These are phyloP conservation scores for Aspergillus carbonarius DNA, from an alignment of 2,329 filamentous ascomycete species.

Conservation along the genomic window DNA sequence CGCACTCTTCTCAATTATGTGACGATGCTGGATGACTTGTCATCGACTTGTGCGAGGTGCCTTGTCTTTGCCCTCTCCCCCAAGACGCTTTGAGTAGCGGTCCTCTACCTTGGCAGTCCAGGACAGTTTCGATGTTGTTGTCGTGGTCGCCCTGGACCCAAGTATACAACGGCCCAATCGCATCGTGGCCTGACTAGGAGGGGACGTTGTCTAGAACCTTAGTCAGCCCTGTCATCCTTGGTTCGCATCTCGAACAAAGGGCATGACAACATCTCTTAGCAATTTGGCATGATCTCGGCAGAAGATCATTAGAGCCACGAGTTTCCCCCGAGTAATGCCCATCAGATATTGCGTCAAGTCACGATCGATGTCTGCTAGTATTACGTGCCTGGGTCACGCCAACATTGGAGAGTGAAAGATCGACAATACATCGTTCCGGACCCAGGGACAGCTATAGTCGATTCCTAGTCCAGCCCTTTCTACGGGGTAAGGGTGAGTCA, in stretches of 20 bases:
- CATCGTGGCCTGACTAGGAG: background rate
- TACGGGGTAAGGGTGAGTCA: constrained; percentile 8
- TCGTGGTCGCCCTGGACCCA: constrained; percentile 6
- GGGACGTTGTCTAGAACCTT: constrained; percentile 11
- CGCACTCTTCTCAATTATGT: too few relatives aligned
- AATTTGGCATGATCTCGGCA: background rate
- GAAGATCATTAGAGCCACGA: background rate
- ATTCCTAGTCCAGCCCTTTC: background rate
- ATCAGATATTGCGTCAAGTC: constrained; percentile 4
- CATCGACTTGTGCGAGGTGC: too few relatives aligned
- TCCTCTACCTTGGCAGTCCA: background rate
- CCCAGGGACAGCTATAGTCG: background rate
- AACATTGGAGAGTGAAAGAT: background rate
- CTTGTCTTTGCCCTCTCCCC: too few relatives aligned
- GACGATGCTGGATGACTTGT: too few relatives aligned
- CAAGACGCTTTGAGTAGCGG: background rate
- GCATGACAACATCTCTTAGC: constrained; percentile 10
- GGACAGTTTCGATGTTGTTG: background rate
- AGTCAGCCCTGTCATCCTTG: constrained; percentile 8
- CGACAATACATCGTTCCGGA: background rate
- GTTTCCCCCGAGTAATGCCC: background rate
- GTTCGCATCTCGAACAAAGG: constrained; percentile 4
- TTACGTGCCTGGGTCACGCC: background rate
- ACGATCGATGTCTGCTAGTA: background rate
- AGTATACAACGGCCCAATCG: constrained; percentile 12